Evolutionary conservation across 495 filamentous ascomycete genomes (phyloP), one percentile per base, ranked within the genome.

Genomic region (Penicillium pulvis): DNA sequence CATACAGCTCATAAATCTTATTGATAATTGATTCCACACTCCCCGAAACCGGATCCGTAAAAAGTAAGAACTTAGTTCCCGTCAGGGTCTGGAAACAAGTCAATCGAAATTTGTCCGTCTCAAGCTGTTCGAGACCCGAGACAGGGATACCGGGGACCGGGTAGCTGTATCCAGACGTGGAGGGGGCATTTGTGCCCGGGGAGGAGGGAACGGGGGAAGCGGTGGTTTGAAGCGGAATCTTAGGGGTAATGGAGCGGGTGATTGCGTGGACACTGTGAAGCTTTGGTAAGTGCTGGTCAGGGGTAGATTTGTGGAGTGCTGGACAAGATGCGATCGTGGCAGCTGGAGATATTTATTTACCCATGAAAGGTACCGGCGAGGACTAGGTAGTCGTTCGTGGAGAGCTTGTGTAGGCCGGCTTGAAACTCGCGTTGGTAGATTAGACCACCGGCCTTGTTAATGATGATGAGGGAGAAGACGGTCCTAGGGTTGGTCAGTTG

Each of bases 281-380:
- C 16, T 6, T 16, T 12, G 36, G 17, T 49, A 4, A 49, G 26
- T 49, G 41, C 17, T 53, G 41, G 33, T 42, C 23, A 24, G 12
- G 10, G n/a, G 23, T 50, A 16, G n/a, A 17, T 6, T 0, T 28
- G 9, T 30, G 11, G 47, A 5, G 28, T 31, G 10, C 24, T 31
- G 12, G 28, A 9, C 6, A 11, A 7, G 48, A 31, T 20, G 30
- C 51, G 31, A 31, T 30, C 55, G 47, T 46, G 53, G 49, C 16
- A 6, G 55, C 43, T 23, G 42, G 48, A 61, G 43, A 58, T 53
- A 43, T n/a, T 39, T 39, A 36, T 70, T 64, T 75, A 90, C 86
- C 94, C 94, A 72, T 98, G 94, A 75, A 98, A 98, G 43, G 94
- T 98, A 30, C 94, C 94, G 1, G 94, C 94, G n/a, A 98, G 87